A percentile compares a stretch with the other conserved stretches of the same genome.
phyloP scores from a whole-genome alignment of 2,329 filamentous ascomycete genomes.

The Penicillium sp. region DNA sequence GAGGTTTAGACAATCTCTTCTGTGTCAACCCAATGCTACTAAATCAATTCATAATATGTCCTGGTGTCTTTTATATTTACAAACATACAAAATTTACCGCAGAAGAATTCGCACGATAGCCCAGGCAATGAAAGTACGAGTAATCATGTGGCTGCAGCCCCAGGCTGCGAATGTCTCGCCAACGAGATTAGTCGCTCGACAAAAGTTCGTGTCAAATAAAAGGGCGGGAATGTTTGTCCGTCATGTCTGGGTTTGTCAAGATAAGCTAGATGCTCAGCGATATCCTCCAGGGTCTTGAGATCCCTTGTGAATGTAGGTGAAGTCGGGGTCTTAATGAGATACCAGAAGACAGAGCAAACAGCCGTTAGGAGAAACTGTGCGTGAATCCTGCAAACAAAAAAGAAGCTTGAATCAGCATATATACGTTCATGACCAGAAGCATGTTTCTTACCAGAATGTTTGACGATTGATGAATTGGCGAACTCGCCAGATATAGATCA shows the following conservation, averaged over 20 bases:
- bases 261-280: constrained; percentile 14
- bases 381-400: constrained; percentile 18
- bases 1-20: too few relatives aligned
- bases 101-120: neutral
- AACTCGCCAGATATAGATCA: constrained; percentile 23
- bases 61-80: neutral
- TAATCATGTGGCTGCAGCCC: neutral
- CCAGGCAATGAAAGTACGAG: too few relatives aligned
- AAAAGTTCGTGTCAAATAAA: constrained; percentile 22
- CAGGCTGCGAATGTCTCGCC: constrained; percentile 3
- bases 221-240: constrained; percentile 19
- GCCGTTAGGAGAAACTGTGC: constrained; percentile 25
- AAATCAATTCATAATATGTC: neutral
- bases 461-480: constrained; percentile 21
- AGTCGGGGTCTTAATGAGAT: constrained; percentile 18
- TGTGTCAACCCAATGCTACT: too few relatives aligned
- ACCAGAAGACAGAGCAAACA: constrained; percentile 23
- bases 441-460: constrained; percentile 23
- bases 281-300: constrained; percentile 19
- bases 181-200: constrained; percentile 20
- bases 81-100: neutral
- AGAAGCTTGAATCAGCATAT: neutral
- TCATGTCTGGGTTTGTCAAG: constrained; percentile 11
- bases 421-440: neutral
- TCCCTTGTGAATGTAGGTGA: constrained; percentile 16